phyloP scores from a whole-genome alignment of 1,139 yeast genomes.

The Hansenula sp. region DNA sequence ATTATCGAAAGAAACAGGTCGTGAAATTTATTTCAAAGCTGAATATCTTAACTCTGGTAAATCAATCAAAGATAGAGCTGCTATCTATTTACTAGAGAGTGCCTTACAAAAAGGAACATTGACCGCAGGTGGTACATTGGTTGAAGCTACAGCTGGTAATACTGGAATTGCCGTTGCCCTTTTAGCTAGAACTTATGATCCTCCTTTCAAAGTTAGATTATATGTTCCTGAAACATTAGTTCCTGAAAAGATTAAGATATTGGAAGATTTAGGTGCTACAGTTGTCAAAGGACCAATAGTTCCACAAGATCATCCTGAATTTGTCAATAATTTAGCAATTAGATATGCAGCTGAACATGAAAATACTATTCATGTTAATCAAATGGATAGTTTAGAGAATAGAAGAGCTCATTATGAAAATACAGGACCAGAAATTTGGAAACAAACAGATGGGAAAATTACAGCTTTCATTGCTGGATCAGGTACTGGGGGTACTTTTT shows the following conservation, averaged over 20 bases:
- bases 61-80: constrained; percentile 83
- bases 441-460: constrained; percentile 18
- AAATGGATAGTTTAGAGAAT: constrained; percentile 17
- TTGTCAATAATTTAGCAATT: constrained; percentile 16
- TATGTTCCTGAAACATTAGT: constrained; percentile 19
- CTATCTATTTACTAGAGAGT: constrained; percentile 63
- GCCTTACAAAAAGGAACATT: constrained; percentile 66
- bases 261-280: constrained; percentile 15
- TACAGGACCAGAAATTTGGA: constrained; percentile 23
- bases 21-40: constrained; percentile 77
- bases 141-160: constrained; percentile 35
- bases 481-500: constrained; percentile 22
- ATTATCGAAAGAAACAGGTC: constrained; percentile 31
- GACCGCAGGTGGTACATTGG: constrained; percentile 42
- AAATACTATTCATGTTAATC: constrained; percentile 17
- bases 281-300: constrained; percentile 16
- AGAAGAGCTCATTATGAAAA: constrained; percentile 18
- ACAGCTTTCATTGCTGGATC: constrained; percentile 18
- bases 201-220: constrained; percentile 18
- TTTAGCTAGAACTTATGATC: constrained; percentile 16
- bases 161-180: constrained; percentile 20
- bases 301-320: constrained; percentile 16
- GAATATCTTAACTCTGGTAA: constrained; percentile 90
- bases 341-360: constrained; percentile 14
- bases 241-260: constrained; percentile 13